phyloP scores from a whole-genome alignment of 2,329 filamentous ascomycete species.

The Talaromyces verruculosus region DNA sequence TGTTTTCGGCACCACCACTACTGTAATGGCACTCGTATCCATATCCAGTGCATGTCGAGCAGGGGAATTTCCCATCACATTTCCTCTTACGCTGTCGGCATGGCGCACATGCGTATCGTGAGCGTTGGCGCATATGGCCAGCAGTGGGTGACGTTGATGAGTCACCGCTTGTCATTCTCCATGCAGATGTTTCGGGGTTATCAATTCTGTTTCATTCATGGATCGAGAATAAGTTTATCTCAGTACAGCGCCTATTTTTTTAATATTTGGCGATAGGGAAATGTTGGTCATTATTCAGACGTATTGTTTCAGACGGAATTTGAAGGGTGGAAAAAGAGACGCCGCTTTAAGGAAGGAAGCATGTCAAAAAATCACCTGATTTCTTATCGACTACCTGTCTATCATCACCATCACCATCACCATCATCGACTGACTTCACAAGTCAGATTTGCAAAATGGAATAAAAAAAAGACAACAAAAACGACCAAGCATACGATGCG shows the following conservation, averaged over 20 bases:
- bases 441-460: background rate
- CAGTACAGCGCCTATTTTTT: background rate
- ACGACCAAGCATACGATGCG: too few species aligned
- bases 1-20: background rate
- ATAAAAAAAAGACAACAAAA: background rate
- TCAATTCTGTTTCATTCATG: background rate
- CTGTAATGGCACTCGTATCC: slow-evolving; percentile 23
- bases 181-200: background rate
- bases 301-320: background rate
- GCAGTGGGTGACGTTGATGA: background rate
- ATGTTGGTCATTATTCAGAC: background rate
- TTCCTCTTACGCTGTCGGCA: slow-evolving; percentile 24
- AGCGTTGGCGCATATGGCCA: slow-evolving; percentile 23
- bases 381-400: background rate
- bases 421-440: background rate
- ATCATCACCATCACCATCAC: background rate
- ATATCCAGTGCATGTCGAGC: slow-evolving; percentile 23
- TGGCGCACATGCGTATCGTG: slow-evolving; percentile 22
- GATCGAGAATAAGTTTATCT: background rate
- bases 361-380: slow-evolving; percentile 10
- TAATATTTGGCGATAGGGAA: background rate
- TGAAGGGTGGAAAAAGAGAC: background rate
- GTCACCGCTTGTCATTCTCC: slow-evolving; percentile 14
- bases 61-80: slow-evolving; percentile 23
- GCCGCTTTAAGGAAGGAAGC: slow-evolving; percentile 5